Conservation (phyloP, 257 asterid genomes). For the Henckelia pumila region DNA sequence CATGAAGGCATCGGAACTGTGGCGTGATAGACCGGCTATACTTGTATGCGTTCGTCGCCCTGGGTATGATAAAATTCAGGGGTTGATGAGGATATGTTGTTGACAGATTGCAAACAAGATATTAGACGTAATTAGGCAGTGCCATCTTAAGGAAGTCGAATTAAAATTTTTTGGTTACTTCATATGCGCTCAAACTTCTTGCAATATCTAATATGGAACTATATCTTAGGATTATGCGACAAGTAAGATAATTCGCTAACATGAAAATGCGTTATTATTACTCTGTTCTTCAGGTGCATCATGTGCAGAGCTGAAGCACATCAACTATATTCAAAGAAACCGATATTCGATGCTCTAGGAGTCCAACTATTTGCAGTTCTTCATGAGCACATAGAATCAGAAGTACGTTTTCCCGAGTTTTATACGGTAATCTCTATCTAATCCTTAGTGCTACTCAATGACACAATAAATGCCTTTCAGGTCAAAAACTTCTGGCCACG, state of each 20-base stretch:
- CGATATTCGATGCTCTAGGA: conserved; percentile 79
- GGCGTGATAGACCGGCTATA: conserved; percentile 73
- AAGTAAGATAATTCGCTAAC: no score
- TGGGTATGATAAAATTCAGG: conserved; percentile 44
- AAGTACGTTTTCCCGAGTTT: conserved; percentile 40
- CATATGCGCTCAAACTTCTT: no score
- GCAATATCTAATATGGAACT: no score
- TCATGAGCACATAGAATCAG: conserved; percentile 77
- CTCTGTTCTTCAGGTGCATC: conserved; percentile 40
- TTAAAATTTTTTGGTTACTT: no score
- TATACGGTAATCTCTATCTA: neutral
- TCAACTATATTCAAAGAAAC: conserved; percentile 75
- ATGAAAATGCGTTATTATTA: neutral
- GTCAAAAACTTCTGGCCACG: conserved; percentile 87
- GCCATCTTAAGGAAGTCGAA: no score
- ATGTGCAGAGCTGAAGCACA: conserved; percentile 98
- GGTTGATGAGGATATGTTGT: no score
- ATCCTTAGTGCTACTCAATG: conserved; percentile 11
- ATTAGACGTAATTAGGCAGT: no score
- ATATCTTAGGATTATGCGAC: no score
- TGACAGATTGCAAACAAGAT: no score
- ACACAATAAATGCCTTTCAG: conserved; percentile 34
- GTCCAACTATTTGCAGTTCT: conserved; percentile 66
- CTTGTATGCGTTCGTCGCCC: conserved; percentile 86
- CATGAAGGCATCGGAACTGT: conserved; percentile 68